Conservation (phyloP, 2,329 filamentous ascomycete species). For the Ophiostoma himal-ulmi region DNA sequence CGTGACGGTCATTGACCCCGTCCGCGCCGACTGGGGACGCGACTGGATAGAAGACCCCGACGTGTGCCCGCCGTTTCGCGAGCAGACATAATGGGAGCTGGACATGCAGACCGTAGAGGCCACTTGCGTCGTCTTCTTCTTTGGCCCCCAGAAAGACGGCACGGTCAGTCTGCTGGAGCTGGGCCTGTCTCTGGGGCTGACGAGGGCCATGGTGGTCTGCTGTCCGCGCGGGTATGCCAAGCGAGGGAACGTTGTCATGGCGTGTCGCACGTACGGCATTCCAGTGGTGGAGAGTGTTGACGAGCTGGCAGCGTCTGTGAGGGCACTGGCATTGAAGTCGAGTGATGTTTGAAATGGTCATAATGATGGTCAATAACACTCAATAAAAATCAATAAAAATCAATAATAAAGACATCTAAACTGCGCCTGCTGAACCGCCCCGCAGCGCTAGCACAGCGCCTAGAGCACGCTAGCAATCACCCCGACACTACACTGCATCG, state of each 20-base stretch:
- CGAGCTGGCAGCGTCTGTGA: conserved; percentile 32
- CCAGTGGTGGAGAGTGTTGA: conserved; percentile 40
- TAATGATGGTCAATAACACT: too few species aligned
- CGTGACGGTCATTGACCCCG: conserved; percentile 54
- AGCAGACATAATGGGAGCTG: conserved; percentile 59
- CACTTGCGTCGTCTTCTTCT: conserved; percentile 52
- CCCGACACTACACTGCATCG: background rate
- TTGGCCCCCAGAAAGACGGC: conserved; percentile 47
- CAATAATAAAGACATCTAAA: background rate
- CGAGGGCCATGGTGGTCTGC: conserved; percentile 43
- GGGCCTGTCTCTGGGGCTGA: conserved; percentile 43
- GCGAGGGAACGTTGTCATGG: conserved; percentile 55
- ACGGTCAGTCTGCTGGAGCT: conserved; percentile 57
- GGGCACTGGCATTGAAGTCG: background rate
- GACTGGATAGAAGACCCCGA: conserved; percentile 46
- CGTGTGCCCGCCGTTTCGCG: conserved; percentile 39
- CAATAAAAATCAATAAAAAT: background rate
- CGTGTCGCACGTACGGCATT: conserved; percentile 46
- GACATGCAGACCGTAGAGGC: conserved; percentile 45
- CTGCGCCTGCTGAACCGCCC: background rate
- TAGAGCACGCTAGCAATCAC: background rate
- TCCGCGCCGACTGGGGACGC: conserved; percentile 51
- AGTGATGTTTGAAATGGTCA: too few species aligned
- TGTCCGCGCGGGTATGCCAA: conserved; percentile 50
- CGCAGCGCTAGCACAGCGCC: background rate